Percentiles rank a stretch among this genome's conserved stretches.
Conservation (phyloP, 2,329 filamentous ascomycete genomes). For the Xylaria arbuscula region DNA sequence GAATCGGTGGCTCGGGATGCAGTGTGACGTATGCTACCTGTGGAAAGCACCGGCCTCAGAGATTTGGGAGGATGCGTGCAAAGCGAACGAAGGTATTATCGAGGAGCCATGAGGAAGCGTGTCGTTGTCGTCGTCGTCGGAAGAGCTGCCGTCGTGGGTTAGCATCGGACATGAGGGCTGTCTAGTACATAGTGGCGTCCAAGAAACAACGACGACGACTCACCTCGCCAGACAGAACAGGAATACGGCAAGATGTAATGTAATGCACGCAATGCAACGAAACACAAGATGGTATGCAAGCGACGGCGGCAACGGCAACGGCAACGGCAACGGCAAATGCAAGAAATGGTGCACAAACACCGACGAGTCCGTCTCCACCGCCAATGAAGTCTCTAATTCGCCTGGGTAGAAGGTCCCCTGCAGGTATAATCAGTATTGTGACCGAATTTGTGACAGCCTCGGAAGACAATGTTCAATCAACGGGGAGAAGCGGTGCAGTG, state of each 20-base stretch:
- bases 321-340: constrained; percentile 23
- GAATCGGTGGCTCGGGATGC: constrained; percentile 46
- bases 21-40: constrained; percentile 24
- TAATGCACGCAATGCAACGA: constrained; percentile 25
- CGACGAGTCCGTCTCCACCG: constrained; percentile 21
- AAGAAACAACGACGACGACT: not conserved
- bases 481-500: not conserved
- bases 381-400: constrained; percentile 12
- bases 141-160: constrained; percentile 23
- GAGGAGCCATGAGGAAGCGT: constrained; percentile 51
- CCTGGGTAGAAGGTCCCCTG: constrained; percentile 16
- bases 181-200: constrained; percentile 2
- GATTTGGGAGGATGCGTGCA: constrained; percentile 1
- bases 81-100: constrained; percentile 51
- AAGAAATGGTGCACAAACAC: constrained; percentile 25
- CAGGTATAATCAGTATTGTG: constrained; percentile 9
- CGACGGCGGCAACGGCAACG: constrained; percentile 16
- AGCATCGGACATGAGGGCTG: constrained; percentile 23
- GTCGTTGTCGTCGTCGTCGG: constrained; percentile 50
- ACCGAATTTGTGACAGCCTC: not conserved
- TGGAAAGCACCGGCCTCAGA: constrained; percentile 4
- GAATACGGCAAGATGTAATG: constrained; percentile 13
- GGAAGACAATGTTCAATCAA: constrained; percentile 1
- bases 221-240: constrained; percentile 10
- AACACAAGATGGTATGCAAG: constrained; percentile 29